Base-by-base conservation (phyloP, 257 asterid species). In the Verbascum thapsus region DNA sequence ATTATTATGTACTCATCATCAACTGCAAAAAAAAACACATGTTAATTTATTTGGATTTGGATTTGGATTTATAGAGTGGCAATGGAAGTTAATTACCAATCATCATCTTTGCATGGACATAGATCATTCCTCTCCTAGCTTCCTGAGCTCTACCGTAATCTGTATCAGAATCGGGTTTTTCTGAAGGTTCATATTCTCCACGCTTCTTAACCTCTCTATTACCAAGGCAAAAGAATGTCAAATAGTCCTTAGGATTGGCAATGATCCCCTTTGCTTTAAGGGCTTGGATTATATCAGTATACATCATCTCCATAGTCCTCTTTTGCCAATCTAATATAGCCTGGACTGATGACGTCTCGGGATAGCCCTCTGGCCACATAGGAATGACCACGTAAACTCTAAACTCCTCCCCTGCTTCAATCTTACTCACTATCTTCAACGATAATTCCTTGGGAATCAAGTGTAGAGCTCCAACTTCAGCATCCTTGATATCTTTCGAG, bases 351-450 rank as follows among this genome's bases (percentile, higher is more conserved):
- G 73, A 18, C 10, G 72, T 43, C 68, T 78, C 85, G 2, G 95
- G 95, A 15, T 8, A 62, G 16, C 95, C 95, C 72, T 86, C 95
- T 2, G 95, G 95, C 95, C 95, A 86, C 95, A 84, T 83, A 0
- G 95, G 95, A n/a, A 86, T 51, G 18, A 86, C 88, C 0, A 86
- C 7, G 61, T 86, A 86, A 0, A 84, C 95, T 0, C 74, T 61
- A 32, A 86, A 86, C 13, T 76, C 68, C 75, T 86, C 87, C 23
- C 95, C 87, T 2, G 54, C 77, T 35, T 80, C 91, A 16, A 86
- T 86, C 75, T 86, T 86, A 42, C 81, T 76, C 45, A 69, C 85
- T 8, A 86, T 86, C 78, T 86, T 86, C 12, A 86, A 61, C 0
- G 95, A 79, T 23, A 86, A 63, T 16, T 86, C 95, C 64, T 81